A percentile compares a stretch with the other conserved stretches of the same genome.
Conservation (phyloP, 2,329 filamentous ascomycete genomes). For the Drechslerella stenobrocha region DNA sequence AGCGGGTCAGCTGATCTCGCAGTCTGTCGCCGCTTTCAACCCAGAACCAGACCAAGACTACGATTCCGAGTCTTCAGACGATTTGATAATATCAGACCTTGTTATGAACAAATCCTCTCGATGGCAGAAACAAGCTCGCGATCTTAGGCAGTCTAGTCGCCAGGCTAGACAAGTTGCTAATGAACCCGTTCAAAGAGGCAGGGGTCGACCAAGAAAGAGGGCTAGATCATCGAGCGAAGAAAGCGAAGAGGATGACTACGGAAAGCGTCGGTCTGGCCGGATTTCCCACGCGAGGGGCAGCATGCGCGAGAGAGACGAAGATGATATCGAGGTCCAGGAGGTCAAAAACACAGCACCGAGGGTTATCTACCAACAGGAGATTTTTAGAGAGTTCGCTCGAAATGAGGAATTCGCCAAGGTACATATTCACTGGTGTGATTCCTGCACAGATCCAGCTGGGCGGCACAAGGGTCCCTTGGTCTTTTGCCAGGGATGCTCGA, state of each 20-base stretch:
- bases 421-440: conserved; percentile 73
- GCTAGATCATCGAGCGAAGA: conserved; percentile 13
- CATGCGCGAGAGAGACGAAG: conserved; percentile 61
- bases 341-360: conserved; percentile 55
- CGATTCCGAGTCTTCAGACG: conserved; percentile 32
- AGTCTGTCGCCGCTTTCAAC: conserved; percentile 4
- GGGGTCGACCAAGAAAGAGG: conserved; percentile 14
- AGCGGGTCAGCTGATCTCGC: conserved; percentile 27
- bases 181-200: background rate
- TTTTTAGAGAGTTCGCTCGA: conserved; percentile 59
- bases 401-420: conserved; percentile 69
- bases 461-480: conserved; percentile 71
- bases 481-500: conserved; percentile 86
- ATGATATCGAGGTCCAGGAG: conserved; percentile 54
- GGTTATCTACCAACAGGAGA: conserved; percentile 39
- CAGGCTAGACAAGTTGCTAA: background rate
- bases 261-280: conserved; percentile 54
- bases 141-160: background rate
- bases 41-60: background rate
- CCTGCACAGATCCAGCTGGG: conserved; percentile 65
- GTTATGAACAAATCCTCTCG: conserved; percentile 7
- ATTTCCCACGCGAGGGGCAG: conserved; percentile 54
- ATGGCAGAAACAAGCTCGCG: conserved; percentile 17
- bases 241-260: conserved; percentile 11
- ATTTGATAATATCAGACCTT: conserved; percentile 37